Percentiles rank a stretch among this genome's conserved stretches.
Conservation (phyloP, 371 early-diverging fungal genomes). For the Mucor velutinosus region DNA sequence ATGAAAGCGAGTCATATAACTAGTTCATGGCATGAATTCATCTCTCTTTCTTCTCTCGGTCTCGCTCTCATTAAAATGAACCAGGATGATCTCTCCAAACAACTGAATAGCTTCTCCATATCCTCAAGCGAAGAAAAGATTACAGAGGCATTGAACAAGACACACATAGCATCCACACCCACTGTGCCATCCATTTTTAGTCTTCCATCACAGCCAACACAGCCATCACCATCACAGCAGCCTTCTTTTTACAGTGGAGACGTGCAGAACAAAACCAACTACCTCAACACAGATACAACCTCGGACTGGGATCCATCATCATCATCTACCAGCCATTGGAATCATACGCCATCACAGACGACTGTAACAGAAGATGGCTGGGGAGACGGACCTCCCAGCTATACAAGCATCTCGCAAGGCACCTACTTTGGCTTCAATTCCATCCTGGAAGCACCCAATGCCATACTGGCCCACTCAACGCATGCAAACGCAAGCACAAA, state of each 20-base stretch:
- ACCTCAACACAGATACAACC: conserved; percentile 9
- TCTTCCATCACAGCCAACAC: neutral
- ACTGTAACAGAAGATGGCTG: conserved; percentile 16
- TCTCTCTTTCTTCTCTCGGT: neutral
- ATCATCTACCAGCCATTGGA: neutral
- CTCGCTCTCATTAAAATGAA: neutral
- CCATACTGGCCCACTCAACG: neutral
- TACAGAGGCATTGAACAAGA: conserved; percentile 1
- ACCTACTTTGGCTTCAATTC: conserved; percentile 35
- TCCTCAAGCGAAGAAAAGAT: conserved; percentile 22
- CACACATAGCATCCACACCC: conserved; percentile 1
- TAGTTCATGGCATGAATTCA: neutral
- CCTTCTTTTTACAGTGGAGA: neutral
- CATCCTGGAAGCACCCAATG: conserved; percentile 5
- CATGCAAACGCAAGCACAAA: neutral
- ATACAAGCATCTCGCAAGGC: conserved; percentile 18
- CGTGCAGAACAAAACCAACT: neutral
- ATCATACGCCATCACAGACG: neutral
- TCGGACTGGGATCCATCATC: neutral
- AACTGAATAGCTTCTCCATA: conserved; percentile 15
- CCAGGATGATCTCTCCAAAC: neutral
- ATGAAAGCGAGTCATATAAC: too few relatives aligned
- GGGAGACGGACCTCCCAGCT: conserved; percentile 28
- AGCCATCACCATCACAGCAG: neutral
- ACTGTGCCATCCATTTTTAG: neutral